These are phyloP conservation scores for Pseudogymnoascus sp. DNA, from an alignment of 2,329 filamentous ascomycete species.

Conservation along the genomic window DNA sequence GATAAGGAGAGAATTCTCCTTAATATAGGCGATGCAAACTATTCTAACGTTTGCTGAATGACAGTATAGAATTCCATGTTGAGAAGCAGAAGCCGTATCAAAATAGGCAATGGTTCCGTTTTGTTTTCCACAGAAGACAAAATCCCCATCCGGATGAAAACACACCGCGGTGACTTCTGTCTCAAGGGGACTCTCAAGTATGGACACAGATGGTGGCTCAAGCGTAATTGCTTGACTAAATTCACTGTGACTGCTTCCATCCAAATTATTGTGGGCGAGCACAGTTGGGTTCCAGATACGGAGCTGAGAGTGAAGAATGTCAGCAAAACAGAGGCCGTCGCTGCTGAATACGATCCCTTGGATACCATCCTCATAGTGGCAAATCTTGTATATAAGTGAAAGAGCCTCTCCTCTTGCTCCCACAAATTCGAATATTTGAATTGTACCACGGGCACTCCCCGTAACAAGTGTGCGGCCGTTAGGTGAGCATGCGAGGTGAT, in stretches of 20 bases:
- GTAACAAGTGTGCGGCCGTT: neutral
- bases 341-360: slow-evolving; percentile 26
- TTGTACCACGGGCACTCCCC: neutral
- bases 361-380: slow-evolving; percentile 24
- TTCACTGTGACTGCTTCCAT: slow-evolving; percentile 17
- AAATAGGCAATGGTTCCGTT: slow-evolving; percentile 24
- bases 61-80: slow-evolving; percentile 18
- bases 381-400: slow-evolving; percentile 28
- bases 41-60: slow-evolving; percentile 21
- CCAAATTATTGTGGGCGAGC: slow-evolving; percentile 22
- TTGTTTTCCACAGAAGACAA: slow-evolving; percentile 24
- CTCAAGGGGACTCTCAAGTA: slow-evolving; percentile 13
- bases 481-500: neutral
- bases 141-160: slow-evolving; percentile 14
- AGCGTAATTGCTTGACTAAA: slow-evolving; percentile 8
- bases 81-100: slow-evolving; percentile 16
- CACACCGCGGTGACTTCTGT: slow-evolving; percentile 21
- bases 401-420: slow-evolving; percentile 13
- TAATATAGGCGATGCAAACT: slow-evolving; percentile 16
- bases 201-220: slow-evolving; percentile 10
- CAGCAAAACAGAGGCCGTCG: slow-evolving; percentile 29
- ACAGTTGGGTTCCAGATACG: slow-evolving; percentile 32
- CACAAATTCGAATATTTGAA: neutral
- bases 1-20: slow-evolving; percentile 19
- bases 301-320: slow-evolving; percentile 27